Evolutionary conservation across 352 stramenopile species (phyloP), one percentile per base, ranked within the genome.

Genomic region (Globisporangium rhizosaccharum): DNA sequence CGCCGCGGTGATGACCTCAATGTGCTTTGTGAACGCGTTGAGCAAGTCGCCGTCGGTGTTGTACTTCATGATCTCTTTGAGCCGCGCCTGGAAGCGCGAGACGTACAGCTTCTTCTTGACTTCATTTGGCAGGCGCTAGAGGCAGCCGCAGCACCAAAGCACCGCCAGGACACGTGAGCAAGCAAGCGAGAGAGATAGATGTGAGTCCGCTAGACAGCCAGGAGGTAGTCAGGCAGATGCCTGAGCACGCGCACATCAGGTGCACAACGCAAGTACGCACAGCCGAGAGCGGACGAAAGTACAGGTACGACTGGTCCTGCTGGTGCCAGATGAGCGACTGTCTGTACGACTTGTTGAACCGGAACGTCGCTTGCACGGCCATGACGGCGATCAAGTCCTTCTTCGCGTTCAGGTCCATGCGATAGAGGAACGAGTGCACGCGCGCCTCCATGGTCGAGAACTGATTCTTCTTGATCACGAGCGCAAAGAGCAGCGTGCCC

Each of bases 1-100:
- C 10, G 75, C 70, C 30, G 76, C 77, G 0, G 77, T 90, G 57
- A 88, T 88, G 44, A 90, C 78, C 51, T 90, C 77, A 11, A 87
- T 75, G 39, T 90, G 80, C 63, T 85, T 88, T 2, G 71, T 67
- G 53, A 90, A 90, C 20, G 70, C 48, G 56, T 87, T 90, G 48
- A 90, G 64, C 33, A 77, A 72, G 50, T 90, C 80, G 4, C 77
- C 77, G 39, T 90, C 80, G 17, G 72, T 90, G 60, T 87, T 85
- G 70, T 85, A 86, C 63, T 87, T 88, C 61, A 87, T 79, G n/a
- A 90, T 90, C 18, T 85, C 67, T 47, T 88, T 88, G 17, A 90
- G 61, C 48, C 65, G 79, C n/a, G 70, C 59, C 51, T 90, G 77
- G 56, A 90, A 90, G 12, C 71, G 75, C 6, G 77, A 80, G 18